Conservation (phyloP, 495 filamentous ascomycete species). For the Aspergillus affinis region DNA sequence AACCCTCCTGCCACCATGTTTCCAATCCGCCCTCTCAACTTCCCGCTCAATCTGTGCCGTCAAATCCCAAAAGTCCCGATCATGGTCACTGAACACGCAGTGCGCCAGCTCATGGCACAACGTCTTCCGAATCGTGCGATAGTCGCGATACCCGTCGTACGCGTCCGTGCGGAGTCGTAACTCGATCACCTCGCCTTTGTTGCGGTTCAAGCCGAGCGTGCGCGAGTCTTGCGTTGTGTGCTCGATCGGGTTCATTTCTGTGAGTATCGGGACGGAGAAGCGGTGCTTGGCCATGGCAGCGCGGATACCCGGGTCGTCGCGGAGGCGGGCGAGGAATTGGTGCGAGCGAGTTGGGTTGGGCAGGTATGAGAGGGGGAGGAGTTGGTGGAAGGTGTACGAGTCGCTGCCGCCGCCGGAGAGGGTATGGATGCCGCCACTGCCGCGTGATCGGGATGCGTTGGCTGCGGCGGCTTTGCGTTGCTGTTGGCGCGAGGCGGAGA, state of each 20-base stretch:
- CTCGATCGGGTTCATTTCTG: constrained; percentile 88
- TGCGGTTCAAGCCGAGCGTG: constrained; percentile 85
- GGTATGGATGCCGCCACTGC: constrained; percentile 43
- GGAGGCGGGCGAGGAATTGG: constrained; percentile 73
- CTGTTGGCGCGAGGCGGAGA: constrained; percentile 32
- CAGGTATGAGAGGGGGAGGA: constrained; percentile 77
- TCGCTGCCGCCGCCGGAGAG: constrained; percentile 41
- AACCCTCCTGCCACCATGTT: constrained; percentile 60
- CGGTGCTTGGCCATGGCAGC: constrained; percentile 77
- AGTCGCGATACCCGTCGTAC: constrained; percentile 91
- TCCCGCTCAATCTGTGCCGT: constrained; percentile 82
- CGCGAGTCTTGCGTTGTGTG: constrained; percentile 79
- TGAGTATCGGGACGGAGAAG: constrained; percentile 83
- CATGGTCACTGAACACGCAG: constrained; percentile 81
- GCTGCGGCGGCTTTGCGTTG: constrained; percentile 13
- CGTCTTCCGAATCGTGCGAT: constrained; percentile 84
- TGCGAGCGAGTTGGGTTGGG: constrained; percentile 67
- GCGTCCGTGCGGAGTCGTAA: constrained; percentile 86
- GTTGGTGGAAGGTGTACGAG: constrained; percentile 79
- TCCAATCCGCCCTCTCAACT: constrained; percentile 79
- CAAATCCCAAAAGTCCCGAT: constrained; percentile 84
- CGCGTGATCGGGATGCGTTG: constrained; percentile 24
- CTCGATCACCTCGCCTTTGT: constrained; percentile 88
- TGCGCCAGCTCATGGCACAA: constrained; percentile 95
- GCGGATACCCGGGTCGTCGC: constrained; percentile 81